Evolutionary conservation across 139 green algal species (phyloP).

Genomic region (Chlamydomonas sp.): DNA sequence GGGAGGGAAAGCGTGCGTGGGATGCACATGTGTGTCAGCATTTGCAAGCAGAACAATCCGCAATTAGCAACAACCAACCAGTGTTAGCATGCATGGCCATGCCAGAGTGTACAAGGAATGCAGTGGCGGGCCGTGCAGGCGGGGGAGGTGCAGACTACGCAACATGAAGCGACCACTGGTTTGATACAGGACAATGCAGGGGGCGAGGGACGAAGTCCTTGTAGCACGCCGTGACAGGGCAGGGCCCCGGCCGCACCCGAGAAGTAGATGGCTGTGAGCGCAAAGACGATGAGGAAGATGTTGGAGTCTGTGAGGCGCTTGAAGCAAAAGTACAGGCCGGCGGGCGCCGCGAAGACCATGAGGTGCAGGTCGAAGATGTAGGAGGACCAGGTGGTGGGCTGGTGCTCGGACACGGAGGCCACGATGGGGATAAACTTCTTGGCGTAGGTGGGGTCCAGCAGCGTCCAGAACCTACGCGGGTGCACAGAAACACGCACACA

Average conservation of each 20-base stretch:
- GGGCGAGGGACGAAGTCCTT: no score
- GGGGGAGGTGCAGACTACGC: no score
- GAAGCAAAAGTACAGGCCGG: constrained; percentile 51
- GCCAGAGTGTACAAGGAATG: no score
- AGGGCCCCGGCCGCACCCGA: constrained; percentile 20
- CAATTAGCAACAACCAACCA: no score
- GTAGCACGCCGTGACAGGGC: neutral
- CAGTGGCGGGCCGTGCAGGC: no score
- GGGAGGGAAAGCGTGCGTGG: neutral
- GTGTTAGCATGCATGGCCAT: no score
- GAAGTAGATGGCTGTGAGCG: constrained; percentile 57
- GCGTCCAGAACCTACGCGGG: constrained; percentile 57
- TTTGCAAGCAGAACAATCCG: no score
- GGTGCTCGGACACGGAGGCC: constrained; percentile 72
- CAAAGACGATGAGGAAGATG: constrained; percentile 58
- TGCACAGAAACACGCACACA: neutral
- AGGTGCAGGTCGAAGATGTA: constrained; percentile 75
- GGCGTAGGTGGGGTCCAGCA: constrained; percentile 72
- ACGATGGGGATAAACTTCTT: constrained; percentile 76
- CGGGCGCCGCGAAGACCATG: constrained; percentile 49
- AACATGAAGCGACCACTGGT: no score
- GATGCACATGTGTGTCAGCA: no score
- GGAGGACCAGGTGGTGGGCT: constrained; percentile 72
- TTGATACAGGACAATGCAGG: no score
- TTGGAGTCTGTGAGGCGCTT: constrained; percentile 49